Base-by-base conservation (phyloP, 805 yeast genomes). In the Wickerhamiella brachini region DNA sequence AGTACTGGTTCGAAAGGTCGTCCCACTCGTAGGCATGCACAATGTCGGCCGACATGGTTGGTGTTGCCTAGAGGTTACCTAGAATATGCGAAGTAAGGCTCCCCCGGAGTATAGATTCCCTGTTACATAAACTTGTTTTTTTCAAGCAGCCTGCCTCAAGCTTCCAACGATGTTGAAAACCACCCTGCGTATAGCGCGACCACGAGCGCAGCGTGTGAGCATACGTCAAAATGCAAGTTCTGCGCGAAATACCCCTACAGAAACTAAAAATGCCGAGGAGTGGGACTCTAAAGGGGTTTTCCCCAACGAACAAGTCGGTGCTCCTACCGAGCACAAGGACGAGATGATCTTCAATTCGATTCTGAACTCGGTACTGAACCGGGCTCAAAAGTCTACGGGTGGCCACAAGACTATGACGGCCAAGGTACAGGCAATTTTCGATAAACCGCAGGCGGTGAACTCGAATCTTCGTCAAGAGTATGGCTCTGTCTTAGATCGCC, bases 21-120 rank as follows among this genome's bases (percentile, higher is more conserved):
- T 78, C 80, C 88, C 88, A 81, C 44, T 73, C 73, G 48, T 65
- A 61, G 8, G 84, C 81, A 51, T 81, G 70, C n/a, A 72, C 68
- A 10, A 81, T 75, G 38, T 76, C 72, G 5, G 85, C 85, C 43
- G 80, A 72, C 82, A 79, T 79, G 41, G 15, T 29, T 24, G 26
- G 8, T 24, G 26, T 24, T 24, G 8, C 26, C 26, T 24, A 24
- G 26, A 24, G 26, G n/a, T n/a, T n/a, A n/a, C n/a, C n/a, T n/a
- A n/a, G n/a, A n/a, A 24, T 5, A 29, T 29, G 34, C 34, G 12
- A 29, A n/a, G n/a, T n/a, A n/a, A n/a, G n/a, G n/a, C n/a, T n/a
- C n/a, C n/a, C n/a, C n/a, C n/a, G n/a, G n/a, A n/a, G n/a, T n/a
- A n/a, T n/a, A n/a, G n/a, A n/a, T n/a, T n/a, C n/a, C n/a, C n/a